Percentiles rank a stretch among this genome's conserved stretches.
Evolutionary conservation across 176 grass and related monocot species (phyloP).

Genomic region (Aegilops speltoides): DNA sequence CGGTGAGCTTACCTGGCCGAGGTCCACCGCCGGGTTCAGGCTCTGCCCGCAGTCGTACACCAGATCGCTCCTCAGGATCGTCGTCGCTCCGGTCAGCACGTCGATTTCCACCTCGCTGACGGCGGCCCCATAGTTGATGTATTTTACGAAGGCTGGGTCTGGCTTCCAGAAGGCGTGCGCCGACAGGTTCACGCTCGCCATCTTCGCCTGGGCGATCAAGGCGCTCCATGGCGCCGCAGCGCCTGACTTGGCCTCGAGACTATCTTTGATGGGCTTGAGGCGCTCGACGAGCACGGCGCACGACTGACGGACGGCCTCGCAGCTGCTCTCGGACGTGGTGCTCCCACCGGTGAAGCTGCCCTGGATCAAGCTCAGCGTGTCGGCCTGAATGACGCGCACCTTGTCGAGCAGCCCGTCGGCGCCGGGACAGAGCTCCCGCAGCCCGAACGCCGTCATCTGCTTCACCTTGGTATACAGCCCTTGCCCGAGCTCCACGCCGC

Average conservation of each 20-base stretch:
- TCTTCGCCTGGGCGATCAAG: constrained; percentile 58
- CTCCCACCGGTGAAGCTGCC: constrained; percentile 78
- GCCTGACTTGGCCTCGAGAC: constrained; percentile 41
- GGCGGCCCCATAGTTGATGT: constrained; percentile 84
- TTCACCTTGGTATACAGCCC: constrained; percentile 91
- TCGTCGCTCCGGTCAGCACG: constrained; percentile 68
- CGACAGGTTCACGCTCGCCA: constrained; percentile 57
- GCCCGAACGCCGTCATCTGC: constrained; percentile 66
- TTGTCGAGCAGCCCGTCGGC: constrained; percentile 57
- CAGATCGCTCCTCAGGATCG: constrained; percentile 70
- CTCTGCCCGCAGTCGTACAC: constrained; percentile 80
- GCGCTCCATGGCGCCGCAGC: constrained; percentile 49
- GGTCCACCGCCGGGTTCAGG: constrained; percentile 79
- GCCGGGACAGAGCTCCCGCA: constrained; percentile 48
- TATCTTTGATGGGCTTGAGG: constrained; percentile 71
- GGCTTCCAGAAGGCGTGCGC: constrained; percentile 60
- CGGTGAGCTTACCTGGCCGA: constrained; percentile 63
- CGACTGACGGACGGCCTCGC: constrained; percentile 61
- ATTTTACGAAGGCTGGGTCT: constrained; percentile 34
- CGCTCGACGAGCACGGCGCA: constrained; percentile 57
- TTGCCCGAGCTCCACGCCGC: constrained; percentile 82
- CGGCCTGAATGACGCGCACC: constrained; percentile 73
- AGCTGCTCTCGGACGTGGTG: constrained; percentile 78
- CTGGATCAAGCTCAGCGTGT: constrained; percentile 70
- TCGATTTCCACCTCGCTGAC: constrained; percentile 82